phyloP scores from a whole-genome alignment of 148 eudicot species.

The Gaultheria prostrata region DNA sequence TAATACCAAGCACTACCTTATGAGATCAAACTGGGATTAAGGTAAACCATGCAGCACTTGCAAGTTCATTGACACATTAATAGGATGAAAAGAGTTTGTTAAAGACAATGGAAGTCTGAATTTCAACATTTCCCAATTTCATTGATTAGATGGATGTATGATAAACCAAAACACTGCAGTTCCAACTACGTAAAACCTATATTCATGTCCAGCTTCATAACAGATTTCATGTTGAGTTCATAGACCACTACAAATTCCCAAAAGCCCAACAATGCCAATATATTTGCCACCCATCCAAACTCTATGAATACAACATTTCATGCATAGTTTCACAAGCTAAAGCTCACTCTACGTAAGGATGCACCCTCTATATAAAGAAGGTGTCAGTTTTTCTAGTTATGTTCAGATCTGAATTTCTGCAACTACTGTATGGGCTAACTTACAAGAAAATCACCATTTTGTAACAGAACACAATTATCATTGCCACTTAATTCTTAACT shows the following conservation, averaged over 20 bases:
- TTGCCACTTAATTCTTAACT: background rate
- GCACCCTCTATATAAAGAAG: background rate
- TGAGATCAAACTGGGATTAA: background rate
- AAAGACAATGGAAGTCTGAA: background rate
- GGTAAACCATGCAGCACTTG: slow-evolving; percentile 9
- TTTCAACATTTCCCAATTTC: background rate
- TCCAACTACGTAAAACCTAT: background rate
- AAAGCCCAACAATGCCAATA: background rate
- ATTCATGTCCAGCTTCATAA: background rate
- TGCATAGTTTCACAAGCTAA: too few species aligned
- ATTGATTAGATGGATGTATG: background rate
- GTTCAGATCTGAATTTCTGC: background rate
- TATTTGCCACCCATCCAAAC: background rate
- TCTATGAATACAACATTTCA: background rate
- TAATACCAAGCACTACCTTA: background rate
- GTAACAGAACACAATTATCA: background rate
- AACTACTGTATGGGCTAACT: background rate
- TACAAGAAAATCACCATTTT: background rate
- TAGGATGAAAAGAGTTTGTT: background rate
- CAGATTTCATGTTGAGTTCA: background rate
- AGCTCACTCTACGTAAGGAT: too few species aligned
- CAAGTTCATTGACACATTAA: background rate
- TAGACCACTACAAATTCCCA: background rate
- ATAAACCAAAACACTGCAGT: slow-evolving; percentile 4
- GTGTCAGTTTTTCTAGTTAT: background rate